These are phyloP conservation scores for Boletus reticuloceps DNA, from an alignment of 768 basidiomycete species.

Conservation along the genomic window DNA sequence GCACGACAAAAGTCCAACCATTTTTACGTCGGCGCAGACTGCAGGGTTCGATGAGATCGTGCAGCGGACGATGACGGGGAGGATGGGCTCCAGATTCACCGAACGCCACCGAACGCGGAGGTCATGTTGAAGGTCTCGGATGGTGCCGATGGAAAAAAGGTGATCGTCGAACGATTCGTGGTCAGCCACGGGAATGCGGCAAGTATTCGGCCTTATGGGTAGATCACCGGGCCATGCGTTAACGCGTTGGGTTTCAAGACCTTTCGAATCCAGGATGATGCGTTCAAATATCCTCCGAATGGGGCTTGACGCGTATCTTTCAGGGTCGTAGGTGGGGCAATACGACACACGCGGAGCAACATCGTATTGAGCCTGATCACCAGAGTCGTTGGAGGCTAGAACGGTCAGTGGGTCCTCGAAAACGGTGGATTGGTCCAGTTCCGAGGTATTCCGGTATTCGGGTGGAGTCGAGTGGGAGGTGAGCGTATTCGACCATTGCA, in stretches of 20 bases:
- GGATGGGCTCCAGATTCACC: slow-evolving; percentile 21
- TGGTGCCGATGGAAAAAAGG: neutral
- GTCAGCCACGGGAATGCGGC: slow-evolving; percentile 8
- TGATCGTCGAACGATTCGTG: neutral
- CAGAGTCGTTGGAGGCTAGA: neutral
- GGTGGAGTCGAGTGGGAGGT: no score
- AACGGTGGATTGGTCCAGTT: neutral
- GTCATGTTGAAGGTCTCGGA: slow-evolving; percentile 10
- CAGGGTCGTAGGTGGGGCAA: neutral
- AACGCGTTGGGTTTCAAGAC: neutral
- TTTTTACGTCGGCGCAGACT: neutral
- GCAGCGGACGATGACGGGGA: slow-evolving; percentile 16
- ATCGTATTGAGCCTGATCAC: neutral
- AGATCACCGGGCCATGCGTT: neutral
- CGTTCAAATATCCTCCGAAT: slow-evolving; percentile 11
- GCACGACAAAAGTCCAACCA: slow-evolving; percentile 8
- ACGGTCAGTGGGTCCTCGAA: neutral
- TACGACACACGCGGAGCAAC: neutral
- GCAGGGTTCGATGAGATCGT: slow-evolving; percentile 14
- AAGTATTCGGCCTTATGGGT: slow-evolving; percentile 1
- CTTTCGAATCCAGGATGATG: neutral
- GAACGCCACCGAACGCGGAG: slow-evolving; percentile 4
- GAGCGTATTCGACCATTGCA: neutral
- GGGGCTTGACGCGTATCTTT: slow-evolving; percentile 12
- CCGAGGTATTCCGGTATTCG: neutral